Base-by-base conservation (phyloP, 306 rosid species). In the Luffa aegyptiaca region DNA sequence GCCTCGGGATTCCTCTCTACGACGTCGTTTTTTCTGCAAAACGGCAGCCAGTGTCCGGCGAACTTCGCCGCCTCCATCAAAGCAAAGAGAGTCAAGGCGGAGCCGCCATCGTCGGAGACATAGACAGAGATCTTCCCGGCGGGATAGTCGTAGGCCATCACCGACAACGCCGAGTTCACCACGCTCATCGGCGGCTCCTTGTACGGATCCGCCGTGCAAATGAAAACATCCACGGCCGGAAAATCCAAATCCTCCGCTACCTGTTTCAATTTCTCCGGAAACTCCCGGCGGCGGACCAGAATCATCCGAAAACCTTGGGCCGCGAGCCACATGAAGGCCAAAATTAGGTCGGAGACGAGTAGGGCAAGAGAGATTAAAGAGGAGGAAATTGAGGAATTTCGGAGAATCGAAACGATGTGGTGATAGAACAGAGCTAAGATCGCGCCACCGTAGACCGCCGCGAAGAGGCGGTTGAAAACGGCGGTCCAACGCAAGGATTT, bases 61-160 rank as follows among this genome's bases (percentile, higher is more conserved):
- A 85, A 85, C 81, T 85, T 76, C 18, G 88, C 87, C 10, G 88
- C 88, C 78, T 85, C 89, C 81, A 82, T 76, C 75, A 88, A 80
- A 75, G 87, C 89, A 70, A 82, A 88, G 57, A 86, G 84, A 75
- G 91, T 88, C 39, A 85, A 56, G 42, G 82, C 86, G 10, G 91
- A 88, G 63, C 90, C 87, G 4, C 90, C 89, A 37, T 88, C 90
- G 74, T 88, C 90, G 3, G 90, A 88, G 42, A 85, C 83, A 35
- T 83, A 85, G 13, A 88, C 81, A 1, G 90, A 88, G 2, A 88
- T 36, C 87, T 85, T 88, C 33, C 73, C 86, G 9, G 76, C 20
- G 41, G 87, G 86, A 69, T 83, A 88, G n/a, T 88, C 90, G 57
- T 76, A 85, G 2, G 84, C 83, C 89, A 88, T 83, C 4, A 68